Evolutionary conservation across 441 rosid genomes (phyloP).

Genomic region (Corymbia calophylla): DNA sequence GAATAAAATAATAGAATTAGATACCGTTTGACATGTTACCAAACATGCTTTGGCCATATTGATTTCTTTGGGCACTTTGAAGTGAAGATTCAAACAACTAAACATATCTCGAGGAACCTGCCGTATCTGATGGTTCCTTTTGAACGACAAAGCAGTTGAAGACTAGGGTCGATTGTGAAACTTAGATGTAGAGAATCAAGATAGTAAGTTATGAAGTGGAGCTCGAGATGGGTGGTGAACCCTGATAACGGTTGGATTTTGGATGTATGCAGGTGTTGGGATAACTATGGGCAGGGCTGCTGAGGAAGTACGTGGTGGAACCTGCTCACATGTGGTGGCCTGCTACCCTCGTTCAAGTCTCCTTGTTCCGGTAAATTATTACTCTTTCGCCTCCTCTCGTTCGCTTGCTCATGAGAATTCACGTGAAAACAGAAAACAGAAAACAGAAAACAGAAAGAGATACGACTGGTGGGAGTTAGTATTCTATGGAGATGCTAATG

Average conservation of each 20-base stretch:
- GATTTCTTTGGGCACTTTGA: neutral
- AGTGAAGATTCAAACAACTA: neutral
- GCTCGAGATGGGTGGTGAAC: neutral
- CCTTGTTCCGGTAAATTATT: conserved; percentile 51
- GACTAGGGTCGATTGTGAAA: neutral
- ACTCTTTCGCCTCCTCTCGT: neutral
- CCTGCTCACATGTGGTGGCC: conserved; percentile 99
- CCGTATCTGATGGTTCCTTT: neutral
- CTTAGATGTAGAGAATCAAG: neutral
- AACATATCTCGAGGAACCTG: neutral
- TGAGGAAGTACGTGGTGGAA: conserved; percentile 82
- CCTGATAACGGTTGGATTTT: neutral
- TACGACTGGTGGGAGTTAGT: neutral
- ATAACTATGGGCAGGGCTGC: conserved; percentile 89
- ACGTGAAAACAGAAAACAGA: neutral
- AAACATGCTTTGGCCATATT: neutral
- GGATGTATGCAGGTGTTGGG: conserved; percentile 49
- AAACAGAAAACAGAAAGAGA: neutral
- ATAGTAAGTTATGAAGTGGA: neutral
- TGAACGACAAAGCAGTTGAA: neutral
- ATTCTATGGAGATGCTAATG: neutral
- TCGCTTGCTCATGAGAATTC: neutral
- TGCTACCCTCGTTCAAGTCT: conserved; percentile 68
- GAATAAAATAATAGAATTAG: too few species aligned
- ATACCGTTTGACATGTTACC: too few species aligned